phyloP scores from a whole-genome alignment of 2,329 filamentous ascomycete genomes.

The Paracorniculantispora psalliotae region DNA sequence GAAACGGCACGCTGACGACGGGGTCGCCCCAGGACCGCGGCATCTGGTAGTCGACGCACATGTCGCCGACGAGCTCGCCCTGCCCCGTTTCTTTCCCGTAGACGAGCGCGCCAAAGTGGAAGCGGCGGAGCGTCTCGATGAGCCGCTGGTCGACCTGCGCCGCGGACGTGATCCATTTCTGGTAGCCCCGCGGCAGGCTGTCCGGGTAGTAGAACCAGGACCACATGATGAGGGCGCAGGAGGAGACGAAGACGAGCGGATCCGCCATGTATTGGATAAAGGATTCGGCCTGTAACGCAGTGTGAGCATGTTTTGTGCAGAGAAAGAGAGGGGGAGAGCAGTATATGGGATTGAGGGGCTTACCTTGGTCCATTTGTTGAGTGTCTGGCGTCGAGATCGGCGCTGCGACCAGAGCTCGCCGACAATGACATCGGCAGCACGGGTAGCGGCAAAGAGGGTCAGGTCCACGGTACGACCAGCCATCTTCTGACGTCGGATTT shows the following conservation, averaged over 20 bases:
- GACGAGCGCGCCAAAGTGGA: slow-evolving; percentile 55
- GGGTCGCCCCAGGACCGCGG: slow-evolving; percentile 72
- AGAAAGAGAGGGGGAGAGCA: neutral
- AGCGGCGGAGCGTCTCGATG: slow-evolving; percentile 66
- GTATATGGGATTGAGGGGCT: slow-evolving; percentile 14
- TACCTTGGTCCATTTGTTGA: slow-evolving; percentile 44
- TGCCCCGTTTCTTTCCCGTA: slow-evolving; percentile 73
- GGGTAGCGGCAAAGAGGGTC: slow-evolving; percentile 69
- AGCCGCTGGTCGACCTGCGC: slow-evolving; percentile 71
- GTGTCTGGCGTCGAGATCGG: slow-evolving; percentile 38
- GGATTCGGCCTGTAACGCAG: slow-evolving; percentile 25
- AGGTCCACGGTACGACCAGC: slow-evolving; percentile 76
- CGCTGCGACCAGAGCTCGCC: slow-evolving; percentile 59
- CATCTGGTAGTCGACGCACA: slow-evolving; percentile 67
- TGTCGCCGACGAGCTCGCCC: slow-evolving; percentile 59
- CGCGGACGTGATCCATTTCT: slow-evolving; percentile 74
- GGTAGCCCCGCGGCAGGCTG: slow-evolving; percentile 67
- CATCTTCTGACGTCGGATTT: slow-evolving; percentile 20
- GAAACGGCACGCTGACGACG: slow-evolving; percentile 62
- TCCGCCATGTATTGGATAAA: slow-evolving; percentile 45
- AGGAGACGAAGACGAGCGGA: slow-evolving; percentile 65
- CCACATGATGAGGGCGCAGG: slow-evolving; percentile 78
- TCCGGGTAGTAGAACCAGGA: slow-evolving; percentile 76
- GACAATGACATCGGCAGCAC: slow-evolving; percentile 67
- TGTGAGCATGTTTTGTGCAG: neutral